Evolutionary conservation across 2,329 filamentous ascomycete species (phyloP).

Genomic region (Sporothrix luriei): DNA sequence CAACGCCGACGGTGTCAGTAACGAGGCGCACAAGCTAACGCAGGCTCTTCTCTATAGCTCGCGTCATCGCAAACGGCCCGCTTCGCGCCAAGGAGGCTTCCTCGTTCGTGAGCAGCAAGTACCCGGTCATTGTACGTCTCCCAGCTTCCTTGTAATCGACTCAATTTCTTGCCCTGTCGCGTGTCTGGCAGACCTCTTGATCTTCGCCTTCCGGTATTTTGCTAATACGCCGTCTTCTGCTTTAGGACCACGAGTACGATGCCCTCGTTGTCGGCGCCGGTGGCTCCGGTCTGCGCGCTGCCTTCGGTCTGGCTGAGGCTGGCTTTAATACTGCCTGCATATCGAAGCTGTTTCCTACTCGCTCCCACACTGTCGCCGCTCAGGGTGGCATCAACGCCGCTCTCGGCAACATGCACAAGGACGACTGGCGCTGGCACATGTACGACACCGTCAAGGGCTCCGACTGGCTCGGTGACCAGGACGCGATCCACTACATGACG

Average conservation of each 20-base stretch:
- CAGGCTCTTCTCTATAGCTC: constrained; percentile 54
- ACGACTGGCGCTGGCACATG: constrained; percentile 99
- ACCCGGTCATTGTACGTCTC: constrained; percentile 80
- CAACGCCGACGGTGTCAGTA: neutral
- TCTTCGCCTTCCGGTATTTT: neutral
- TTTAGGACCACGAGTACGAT: constrained; percentile 95
- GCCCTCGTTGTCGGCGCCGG: constrained; percentile 89
- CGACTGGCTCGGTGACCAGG: constrained; percentile 96
- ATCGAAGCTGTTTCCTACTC: constrained; percentile 81
- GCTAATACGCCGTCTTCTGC: neutral
- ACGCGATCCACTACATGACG: constrained; percentile 99
- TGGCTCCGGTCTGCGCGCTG: constrained; percentile 77
- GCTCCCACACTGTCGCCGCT: constrained; percentile 80
- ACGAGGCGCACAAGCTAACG: neutral
- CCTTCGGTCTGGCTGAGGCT: constrained; percentile 83
- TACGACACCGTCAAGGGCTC: constrained; percentile 98
- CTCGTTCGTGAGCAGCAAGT: constrained; percentile 82
- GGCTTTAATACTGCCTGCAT: constrained; percentile 90
- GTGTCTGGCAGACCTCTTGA: neutral
- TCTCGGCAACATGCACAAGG: constrained; percentile 94
- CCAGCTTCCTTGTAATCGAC: neutral
- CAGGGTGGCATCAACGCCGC: constrained; percentile 87
- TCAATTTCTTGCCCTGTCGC: neutral
- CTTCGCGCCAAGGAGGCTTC: constrained; percentile 92
- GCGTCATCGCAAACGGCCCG: constrained; percentile 82